Percentiles rank a stretch among this genome's conserved stretches.
These are phyloP conservation scores for Pelomyxa schiedti DNA, from an alignment of 78 protist genomes.

Conservation along the genomic window DNA sequence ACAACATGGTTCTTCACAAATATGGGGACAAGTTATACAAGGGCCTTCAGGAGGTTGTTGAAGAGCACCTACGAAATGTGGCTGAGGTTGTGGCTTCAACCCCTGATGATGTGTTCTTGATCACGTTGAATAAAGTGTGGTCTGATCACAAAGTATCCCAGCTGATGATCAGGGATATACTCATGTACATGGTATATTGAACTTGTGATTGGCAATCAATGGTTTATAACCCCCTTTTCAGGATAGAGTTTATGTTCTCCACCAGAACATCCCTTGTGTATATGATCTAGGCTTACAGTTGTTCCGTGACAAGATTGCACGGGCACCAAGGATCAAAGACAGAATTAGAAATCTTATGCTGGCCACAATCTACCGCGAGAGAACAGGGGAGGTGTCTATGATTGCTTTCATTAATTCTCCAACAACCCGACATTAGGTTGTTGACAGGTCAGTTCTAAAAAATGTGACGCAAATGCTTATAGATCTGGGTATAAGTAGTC, in stretches of 20 bases:
- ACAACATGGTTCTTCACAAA: conserved; percentile 79
- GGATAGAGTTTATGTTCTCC: conserved; percentile 62
- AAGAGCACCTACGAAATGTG: conserved; percentile 35
- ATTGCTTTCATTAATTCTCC: background rate
- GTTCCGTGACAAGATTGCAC: conserved; percentile 54
- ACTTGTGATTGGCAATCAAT: background rate
- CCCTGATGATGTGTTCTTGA: conserved; percentile 46
- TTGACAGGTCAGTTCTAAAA: conserved; percentile 19
- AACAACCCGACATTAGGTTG: background rate
- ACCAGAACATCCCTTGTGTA: conserved; percentile 36
- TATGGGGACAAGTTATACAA: conserved; percentile 67
- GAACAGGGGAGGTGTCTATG: conserved; percentile 56
- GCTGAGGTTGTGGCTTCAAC: conserved; percentile 13
- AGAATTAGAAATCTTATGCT: conserved; percentile 33
- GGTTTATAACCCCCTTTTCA: background rate
- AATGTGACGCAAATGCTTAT: conserved; percentile 57
- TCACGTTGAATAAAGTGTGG: conserved; percentile 47
- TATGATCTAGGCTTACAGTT: conserved; percentile 61
- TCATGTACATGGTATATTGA: conserved; percentile 71
- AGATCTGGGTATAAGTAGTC: conserved; percentile 54
- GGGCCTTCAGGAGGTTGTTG: conserved; percentile 41
- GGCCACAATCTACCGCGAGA: conserved; percentile 50
- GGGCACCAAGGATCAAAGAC: conserved; percentile 28
- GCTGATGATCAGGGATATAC: conserved; percentile 81
- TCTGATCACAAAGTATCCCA: conserved; percentile 56